Percentiles rank a stretch among this genome's conserved stretches.
phyloP scores from a whole-genome alignment of 1,284 basidiomycete genomes.

The Malassezia brasiliensis region DNA sequence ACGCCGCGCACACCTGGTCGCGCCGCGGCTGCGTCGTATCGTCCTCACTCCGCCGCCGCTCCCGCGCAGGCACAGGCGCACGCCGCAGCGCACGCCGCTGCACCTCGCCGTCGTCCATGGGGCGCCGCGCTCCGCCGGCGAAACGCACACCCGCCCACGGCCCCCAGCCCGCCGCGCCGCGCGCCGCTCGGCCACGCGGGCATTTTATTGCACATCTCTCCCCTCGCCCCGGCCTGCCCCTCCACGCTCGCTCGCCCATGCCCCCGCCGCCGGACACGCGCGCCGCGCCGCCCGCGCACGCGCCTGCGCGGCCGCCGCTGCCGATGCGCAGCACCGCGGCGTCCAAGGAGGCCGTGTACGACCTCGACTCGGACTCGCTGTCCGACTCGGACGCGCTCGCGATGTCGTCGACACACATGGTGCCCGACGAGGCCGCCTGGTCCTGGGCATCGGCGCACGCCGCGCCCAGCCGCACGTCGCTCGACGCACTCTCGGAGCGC shows the following conservation, averaged over 20 bases:
- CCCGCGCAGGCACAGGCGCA: not conserved
- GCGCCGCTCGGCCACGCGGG: too few relatives aligned
- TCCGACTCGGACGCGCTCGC: slow-evolving; percentile 19
- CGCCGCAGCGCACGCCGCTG: slow-evolving; percentile 1
- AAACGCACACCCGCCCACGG: too few relatives aligned
- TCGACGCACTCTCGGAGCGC: slow-evolving; percentile 29
- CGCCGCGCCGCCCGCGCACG: too few relatives aligned
- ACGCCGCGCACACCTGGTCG: slow-evolving; percentile 40
- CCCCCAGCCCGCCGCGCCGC: too few relatives aligned
- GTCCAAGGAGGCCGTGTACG: slow-evolving; percentile 48
- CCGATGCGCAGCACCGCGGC: slow-evolving; percentile 34
- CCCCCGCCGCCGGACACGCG: too few relatives aligned
- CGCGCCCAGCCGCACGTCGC: slow-evolving; percentile 23
- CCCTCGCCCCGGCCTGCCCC: not conserved
- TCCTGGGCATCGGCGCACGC: slow-evolving; percentile 17
- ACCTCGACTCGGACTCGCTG: slow-evolving; percentile 45
- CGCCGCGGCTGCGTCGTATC: not conserved
- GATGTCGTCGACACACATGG: slow-evolving; percentile 10
- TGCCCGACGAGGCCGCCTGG: slow-evolving; percentile 1
- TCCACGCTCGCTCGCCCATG: not conserved
- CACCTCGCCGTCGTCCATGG: not conserved
- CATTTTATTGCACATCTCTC: slow-evolving; percentile 3
- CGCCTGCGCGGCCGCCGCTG: slow-evolving; percentile 1
- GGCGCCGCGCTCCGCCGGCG: too few relatives aligned
- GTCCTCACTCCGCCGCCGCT: not conserved